Evolutionary conservation across 169 alveolate genomes (phyloP).

Genomic region (Hepatocystis sp.): DNA sequence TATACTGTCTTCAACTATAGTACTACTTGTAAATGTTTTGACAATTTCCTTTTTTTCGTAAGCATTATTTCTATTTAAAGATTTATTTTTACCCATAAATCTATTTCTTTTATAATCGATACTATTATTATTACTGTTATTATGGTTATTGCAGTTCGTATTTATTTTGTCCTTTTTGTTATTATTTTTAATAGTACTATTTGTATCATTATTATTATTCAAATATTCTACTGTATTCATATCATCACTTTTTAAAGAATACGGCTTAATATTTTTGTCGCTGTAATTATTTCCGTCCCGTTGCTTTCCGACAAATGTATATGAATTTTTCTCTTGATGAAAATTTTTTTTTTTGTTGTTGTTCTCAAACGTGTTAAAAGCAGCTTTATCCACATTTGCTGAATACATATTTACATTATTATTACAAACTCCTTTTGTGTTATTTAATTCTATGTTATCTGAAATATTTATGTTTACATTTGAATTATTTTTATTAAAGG

Average conservation of each 20-base stretch:
- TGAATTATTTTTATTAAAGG: constrained; percentile 10
- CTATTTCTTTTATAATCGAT: constrained; percentile 8
- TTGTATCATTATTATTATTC: not conserved
- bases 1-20: constrained; percentile 7
- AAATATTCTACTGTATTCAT: constrained; percentile 1
- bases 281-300: not conserved
- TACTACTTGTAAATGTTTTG: constrained; percentile 1
- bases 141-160: not conserved
- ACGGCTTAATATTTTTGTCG: not conserved
- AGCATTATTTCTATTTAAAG: constrained; percentile 28
- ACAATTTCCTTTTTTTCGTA: constrained; percentile 35
- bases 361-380: not conserved
- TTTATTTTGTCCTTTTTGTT: not conserved
- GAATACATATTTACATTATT: not conserved
- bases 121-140: not conserved
- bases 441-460: constrained; percentile 11
- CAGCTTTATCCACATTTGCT: not conserved
- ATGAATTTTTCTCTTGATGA: constrained; percentile 11
- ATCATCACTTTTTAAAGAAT: constrained; percentile 22
- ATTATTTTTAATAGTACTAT: not conserved
- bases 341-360: constrained; percentile 17
- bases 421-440: not conserved
- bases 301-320: constrained; percentile 4
- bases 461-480: constrained; percentile 10
- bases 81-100: constrained; percentile 41